Evolutionary conservation across 2,329 filamentous ascomycete genomes (phyloP).

Genomic region (Monosporascus sp.): DNA sequence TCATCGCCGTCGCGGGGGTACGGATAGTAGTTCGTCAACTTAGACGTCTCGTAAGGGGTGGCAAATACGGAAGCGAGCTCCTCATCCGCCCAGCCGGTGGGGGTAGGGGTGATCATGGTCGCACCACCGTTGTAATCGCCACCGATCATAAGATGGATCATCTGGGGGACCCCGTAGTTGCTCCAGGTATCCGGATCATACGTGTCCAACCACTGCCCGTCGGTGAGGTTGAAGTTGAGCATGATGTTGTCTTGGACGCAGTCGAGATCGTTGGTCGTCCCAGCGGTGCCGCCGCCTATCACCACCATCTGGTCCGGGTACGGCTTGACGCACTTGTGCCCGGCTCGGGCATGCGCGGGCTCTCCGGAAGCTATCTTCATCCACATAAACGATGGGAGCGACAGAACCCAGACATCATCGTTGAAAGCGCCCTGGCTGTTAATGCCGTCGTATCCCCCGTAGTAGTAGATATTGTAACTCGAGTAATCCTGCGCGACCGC

Average conservation of each 20-base stretch:
- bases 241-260: slow-evolving; percentile 48
- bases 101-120: slow-evolving; percentile 59
- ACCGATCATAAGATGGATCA: slow-evolving; percentile 61
- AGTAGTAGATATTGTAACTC: slow-evolving; percentile 80
- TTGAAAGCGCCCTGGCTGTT: slow-evolving; percentile 32
- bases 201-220: slow-evolving; percentile 60
- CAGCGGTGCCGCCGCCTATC: slow-evolving; percentile 59
- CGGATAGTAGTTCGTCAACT: slow-evolving; percentile 56
- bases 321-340: slow-evolving; percentile 68
- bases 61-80: slow-evolving; percentile 49
- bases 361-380: slow-evolving; percentile 45
- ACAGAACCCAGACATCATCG: slow-evolving; percentile 76
- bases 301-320: slow-evolving; percentile 79
- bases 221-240: slow-evolving; percentile 67
- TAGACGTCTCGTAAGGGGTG: slow-evolving; percentile 48
- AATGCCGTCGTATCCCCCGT: slow-evolving; percentile 65
- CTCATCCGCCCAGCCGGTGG: slow-evolving; percentile 48
- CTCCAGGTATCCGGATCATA: slow-evolving; percentile 62
- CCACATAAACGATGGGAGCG: slow-evolving; percentile 78
- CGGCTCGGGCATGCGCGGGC: slow-evolving; percentile 54
- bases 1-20: slow-evolving; percentile 39
- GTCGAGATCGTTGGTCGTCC: slow-evolving; percentile 14
- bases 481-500: slow-evolving; percentile 65
- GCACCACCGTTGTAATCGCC: slow-evolving; percentile 62
- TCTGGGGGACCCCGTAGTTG: slow-evolving; percentile 64